Conservation (phyloP, 2,329 filamentous ascomycete genomes). For the Aspergillus sp. region DNA sequence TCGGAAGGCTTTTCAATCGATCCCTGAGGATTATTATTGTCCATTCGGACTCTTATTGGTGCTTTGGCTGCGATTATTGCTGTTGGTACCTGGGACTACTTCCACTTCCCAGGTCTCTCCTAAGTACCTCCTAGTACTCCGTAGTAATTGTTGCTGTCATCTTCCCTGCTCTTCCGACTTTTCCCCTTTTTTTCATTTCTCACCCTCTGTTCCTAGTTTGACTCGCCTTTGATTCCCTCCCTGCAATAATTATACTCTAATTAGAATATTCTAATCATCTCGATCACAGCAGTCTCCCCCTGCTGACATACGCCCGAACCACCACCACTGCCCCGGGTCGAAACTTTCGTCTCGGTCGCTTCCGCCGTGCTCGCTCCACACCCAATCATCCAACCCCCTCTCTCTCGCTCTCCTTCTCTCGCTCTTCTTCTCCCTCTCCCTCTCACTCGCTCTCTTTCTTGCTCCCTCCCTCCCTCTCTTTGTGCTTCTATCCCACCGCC, state of each 20-base stretch:
- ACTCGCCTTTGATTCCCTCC: not conserved
- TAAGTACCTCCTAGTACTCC: too few species aligned
- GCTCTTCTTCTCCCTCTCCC: constrained; percentile 7
- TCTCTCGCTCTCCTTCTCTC: constrained; percentile 10
- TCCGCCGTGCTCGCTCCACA: constrained; percentile 27
- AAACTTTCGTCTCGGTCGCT: constrained; percentile 28
- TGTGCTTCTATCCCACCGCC: constrained; percentile 9
- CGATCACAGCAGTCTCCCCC: not conserved
- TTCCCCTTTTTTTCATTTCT: not conserved
- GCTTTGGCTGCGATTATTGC: too few species aligned
- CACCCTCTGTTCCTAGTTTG: not conserved
- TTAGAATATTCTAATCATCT: not conserved
- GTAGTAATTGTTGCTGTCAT: not conserved
- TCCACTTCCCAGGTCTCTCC: not conserved
- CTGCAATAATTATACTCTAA: not conserved
- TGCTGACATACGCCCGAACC: constrained; percentile 18
- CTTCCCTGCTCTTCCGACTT: not conserved
- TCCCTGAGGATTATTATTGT: too few species aligned
- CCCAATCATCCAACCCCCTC: constrained; percentile 20
- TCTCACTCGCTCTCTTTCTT: constrained; percentile 3
- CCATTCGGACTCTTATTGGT: too few species aligned
- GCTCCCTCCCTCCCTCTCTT: constrained; percentile 1
- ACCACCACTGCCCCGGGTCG: constrained; percentile 15
- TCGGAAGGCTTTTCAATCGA: too few species aligned
- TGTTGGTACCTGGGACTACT: too few species aligned